These are phyloP conservation scores for Pelargonium fulgidum DNA, from an alignment of 441 rosid genomes.

Conservation along the genomic window DNA sequence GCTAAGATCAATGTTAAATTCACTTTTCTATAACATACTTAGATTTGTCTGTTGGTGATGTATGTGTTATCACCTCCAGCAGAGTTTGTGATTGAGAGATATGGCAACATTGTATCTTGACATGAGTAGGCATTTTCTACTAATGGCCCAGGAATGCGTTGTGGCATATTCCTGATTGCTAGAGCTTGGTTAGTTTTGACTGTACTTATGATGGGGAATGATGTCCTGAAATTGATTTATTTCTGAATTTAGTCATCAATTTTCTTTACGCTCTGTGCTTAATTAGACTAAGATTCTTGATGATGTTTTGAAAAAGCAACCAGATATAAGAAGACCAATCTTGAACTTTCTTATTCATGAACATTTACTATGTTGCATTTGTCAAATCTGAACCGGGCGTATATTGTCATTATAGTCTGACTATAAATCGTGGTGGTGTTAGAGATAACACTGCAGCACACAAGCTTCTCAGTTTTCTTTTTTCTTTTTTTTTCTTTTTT, in stretches of 20 bases:
- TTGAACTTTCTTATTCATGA: background rate
- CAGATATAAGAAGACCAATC: background rate
- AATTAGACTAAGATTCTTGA: background rate
- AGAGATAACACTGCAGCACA: no score
- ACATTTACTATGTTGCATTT: background rate
- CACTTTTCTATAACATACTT: background rate
- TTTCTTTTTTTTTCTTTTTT: no score
- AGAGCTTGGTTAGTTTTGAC: background rate
- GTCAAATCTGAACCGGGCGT: background rate
- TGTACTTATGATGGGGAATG: constrained; percentile 1
- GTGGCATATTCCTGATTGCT: background rate
- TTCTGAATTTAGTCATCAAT: background rate
- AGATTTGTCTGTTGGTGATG: background rate
- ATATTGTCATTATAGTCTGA: no score
- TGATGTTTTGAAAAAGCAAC: no score
- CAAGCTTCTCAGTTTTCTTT: no score
- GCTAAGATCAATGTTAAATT: background rate
- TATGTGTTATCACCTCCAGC: background rate
- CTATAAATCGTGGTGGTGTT: no score
- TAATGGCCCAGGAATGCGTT: background rate
- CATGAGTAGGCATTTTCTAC: constrained; percentile 5
- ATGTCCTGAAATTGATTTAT: background rate
- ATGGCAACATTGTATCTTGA: background rate
- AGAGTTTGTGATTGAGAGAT: background rate
- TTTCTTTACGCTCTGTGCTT: background rate